These are phyloP conservation scores for Cryptococcus floricola DNA, from an alignment of 1,284 basidiomycete species.

Conservation along the genomic window DNA sequence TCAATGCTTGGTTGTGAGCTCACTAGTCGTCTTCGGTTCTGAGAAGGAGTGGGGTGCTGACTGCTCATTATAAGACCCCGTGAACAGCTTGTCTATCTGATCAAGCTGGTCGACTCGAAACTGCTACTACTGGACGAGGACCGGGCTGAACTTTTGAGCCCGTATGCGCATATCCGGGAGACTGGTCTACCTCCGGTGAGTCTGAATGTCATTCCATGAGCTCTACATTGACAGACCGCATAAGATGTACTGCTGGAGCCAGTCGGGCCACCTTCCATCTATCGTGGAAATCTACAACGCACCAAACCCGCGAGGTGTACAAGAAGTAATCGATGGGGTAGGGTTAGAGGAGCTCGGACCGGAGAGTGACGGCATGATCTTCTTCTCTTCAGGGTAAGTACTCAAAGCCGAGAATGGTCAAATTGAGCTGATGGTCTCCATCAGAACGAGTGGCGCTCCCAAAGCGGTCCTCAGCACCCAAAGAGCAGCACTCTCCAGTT, in stretches of 20 bases:
- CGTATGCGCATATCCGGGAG: conserved; percentile 11
- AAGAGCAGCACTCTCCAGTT: conserved; percentile 34
- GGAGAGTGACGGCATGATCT: conserved; percentile 43
- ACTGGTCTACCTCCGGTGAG: conserved; percentile 12
- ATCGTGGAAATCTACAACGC: conserved; percentile 8
- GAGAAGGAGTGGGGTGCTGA: not conserved
- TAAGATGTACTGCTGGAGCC: conserved; percentile 20
- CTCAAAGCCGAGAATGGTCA: not conserved
- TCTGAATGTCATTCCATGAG: not conserved
- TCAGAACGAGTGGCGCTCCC: conserved; percentile 35
- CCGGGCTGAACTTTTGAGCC: conserved; percentile 19
- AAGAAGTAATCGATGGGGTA: conserved; percentile 4
- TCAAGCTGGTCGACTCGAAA: conserved; percentile 24
- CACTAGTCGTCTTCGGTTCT: not conserved
- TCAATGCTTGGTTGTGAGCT: conserved; percentile 46
- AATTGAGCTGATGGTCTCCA: not conserved
- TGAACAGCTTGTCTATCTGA: conserved; percentile 27
- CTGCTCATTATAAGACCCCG: conserved; percentile 4
- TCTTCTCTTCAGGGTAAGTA: conserved; percentile 41
- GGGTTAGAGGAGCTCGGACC: conserved; percentile 23
- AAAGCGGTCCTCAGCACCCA: conserved; percentile 44
- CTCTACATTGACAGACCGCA: not conserved
- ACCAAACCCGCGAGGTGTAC: not conserved
- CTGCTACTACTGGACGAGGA: conserved; percentile 35
- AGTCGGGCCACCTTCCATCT: conserved; percentile 4